Conservation (phyloP, 164 flowering plant species). For the Magnolia kwangsiensis region DNA sequence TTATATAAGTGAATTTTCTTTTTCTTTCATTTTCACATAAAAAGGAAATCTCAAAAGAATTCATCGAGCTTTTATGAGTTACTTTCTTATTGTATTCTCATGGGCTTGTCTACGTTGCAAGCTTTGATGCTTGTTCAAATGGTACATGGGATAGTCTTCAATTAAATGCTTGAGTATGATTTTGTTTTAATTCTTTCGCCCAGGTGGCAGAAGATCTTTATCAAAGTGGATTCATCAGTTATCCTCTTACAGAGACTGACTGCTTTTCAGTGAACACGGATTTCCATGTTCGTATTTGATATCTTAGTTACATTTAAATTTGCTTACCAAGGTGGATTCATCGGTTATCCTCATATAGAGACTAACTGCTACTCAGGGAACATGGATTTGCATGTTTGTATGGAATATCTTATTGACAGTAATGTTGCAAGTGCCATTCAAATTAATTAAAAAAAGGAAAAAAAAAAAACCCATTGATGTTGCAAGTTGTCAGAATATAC, state of each 20-base stretch:
- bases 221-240: slow-evolving; percentile 95
- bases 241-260: slow-evolving; percentile 98
- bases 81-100: neutral
- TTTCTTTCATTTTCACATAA: neutral
- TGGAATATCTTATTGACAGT: neutral
- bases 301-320: neutral
- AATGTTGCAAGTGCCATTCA: neutral
- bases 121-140: neutral
- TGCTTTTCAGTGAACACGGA: slow-evolving; percentile 69
- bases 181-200: neutral
- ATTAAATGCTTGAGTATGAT: neutral
- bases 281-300: slow-evolving; percentile 58
- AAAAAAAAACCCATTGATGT: too few species aligned
- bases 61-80: neutral
- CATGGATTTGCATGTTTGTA: slow-evolving; percentile 79
- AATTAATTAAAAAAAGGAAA: too few species aligned
- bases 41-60: neutral
- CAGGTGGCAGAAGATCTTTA: slow-evolving; percentile 99
- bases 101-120: neutral
- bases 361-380: slow-evolving; percentile 74
- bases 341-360: slow-evolving; percentile 98
- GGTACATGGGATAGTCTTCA: neutral
- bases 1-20: neutral
- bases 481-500: too few species aligned
- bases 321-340: slow-evolving; percentile 85